phyloP scores from a whole-genome alignment of 2,329 filamentous ascomycete species.

The Laburnicola sp. region DNA sequence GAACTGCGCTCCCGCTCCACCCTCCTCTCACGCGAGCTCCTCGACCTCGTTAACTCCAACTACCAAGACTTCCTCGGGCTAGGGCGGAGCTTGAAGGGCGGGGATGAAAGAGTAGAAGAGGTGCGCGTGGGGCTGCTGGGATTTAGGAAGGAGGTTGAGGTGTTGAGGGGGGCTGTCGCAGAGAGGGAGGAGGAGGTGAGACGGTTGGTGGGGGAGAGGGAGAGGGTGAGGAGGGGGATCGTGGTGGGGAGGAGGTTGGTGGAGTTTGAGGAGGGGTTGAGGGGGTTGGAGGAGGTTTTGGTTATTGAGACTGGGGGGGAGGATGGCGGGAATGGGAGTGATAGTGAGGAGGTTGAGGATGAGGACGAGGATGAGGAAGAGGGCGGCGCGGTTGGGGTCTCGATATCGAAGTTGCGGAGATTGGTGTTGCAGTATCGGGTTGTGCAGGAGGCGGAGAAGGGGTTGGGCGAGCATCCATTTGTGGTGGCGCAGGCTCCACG shows the following conservation, averaged over 20 bases:
- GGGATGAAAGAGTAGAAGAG: conserved; percentile 89
- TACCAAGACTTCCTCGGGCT: conserved; percentile 89
- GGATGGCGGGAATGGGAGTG: conserved; percentile 13
- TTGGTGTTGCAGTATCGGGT: conserved; percentile 63
- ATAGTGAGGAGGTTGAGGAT: conserved; percentile 37
- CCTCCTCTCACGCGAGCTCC: conserved; percentile 78
- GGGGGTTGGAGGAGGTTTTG: conserved; percentile 65
- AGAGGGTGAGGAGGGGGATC: conserved; percentile 67
- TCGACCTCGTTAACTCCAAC: conserved; percentile 94
- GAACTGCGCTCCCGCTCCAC: conserved; percentile 82
- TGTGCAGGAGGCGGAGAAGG: conserved; percentile 55
- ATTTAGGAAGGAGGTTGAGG: conserved; percentile 79
- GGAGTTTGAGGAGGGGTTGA: conserved; percentile 66
- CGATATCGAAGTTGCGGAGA: conserved; percentile 53
- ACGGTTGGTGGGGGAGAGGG: conserved; percentile 67
- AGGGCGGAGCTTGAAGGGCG: conserved; percentile 78
- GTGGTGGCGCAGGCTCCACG: conserved; percentile 60
- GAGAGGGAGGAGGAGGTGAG: conserved; percentile 66
- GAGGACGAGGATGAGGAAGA: conserved; percentile 36
- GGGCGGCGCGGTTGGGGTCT: conserved; percentile 28
- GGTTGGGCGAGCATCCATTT: conserved; percentile 65
- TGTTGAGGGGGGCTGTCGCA: conserved; percentile 68
- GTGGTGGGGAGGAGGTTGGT: conserved; percentile 65
- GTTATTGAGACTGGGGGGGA: conserved; percentile 59
- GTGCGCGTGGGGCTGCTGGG: conserved; percentile 84